These are phyloP conservation scores for Exophiala xenobiotica DNA, from an alignment of 2,329 filamentous ascomycete species.

Conservation along the genomic window DNA sequence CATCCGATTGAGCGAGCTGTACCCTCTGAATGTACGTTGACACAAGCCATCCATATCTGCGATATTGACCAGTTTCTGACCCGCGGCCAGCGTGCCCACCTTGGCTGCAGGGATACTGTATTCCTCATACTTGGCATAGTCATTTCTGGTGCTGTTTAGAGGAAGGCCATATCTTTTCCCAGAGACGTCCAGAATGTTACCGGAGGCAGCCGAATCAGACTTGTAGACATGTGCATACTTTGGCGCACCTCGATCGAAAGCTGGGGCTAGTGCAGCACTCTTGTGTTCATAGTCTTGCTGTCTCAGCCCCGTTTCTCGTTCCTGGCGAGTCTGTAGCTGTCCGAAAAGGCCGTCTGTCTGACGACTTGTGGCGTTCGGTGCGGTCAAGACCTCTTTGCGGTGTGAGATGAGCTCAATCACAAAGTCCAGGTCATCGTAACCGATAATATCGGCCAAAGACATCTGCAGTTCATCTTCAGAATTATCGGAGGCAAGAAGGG, in stretches of 20 bases:
- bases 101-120: slow-evolving; percentile 79
- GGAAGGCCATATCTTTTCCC: slow-evolving; percentile 84
- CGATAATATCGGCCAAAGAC: slow-evolving; percentile 81
- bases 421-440: slow-evolving; percentile 90
- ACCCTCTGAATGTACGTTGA: slow-evolving; percentile 86
- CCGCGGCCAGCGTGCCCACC: slow-evolving; percentile 69
- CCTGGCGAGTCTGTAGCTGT: slow-evolving; percentile 68
- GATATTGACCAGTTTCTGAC: slow-evolving; percentile 75
- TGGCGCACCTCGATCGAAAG: slow-evolving; percentile 67
- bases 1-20: slow-evolving; percentile 94
- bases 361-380: slow-evolving; percentile 35
- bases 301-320: slow-evolving; percentile 76
- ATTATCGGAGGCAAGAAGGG: slow-evolving; percentile 67
- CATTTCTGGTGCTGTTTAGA: slow-evolving; percentile 67
- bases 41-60: slow-evolving; percentile 85
- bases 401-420: slow-evolving; percentile 86
- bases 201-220: slow-evolving; percentile 64
- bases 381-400: slow-evolving; percentile 63
- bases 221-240: slow-evolving; percentile 95
- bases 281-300: slow-evolving; percentile 82
- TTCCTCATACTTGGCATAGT: slow-evolving; percentile 82
- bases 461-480: slow-evolving; percentile 88
- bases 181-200: slow-evolving; percentile 76
- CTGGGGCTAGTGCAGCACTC: slow-evolving; percentile 66
- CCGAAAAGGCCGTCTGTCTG: slow-evolving; percentile 49